Evolutionary conservation across 805 yeast species (phyloP), one percentile per base, ranked within the genome.

Genomic region (Lachancea lanzarotensis): DNA sequence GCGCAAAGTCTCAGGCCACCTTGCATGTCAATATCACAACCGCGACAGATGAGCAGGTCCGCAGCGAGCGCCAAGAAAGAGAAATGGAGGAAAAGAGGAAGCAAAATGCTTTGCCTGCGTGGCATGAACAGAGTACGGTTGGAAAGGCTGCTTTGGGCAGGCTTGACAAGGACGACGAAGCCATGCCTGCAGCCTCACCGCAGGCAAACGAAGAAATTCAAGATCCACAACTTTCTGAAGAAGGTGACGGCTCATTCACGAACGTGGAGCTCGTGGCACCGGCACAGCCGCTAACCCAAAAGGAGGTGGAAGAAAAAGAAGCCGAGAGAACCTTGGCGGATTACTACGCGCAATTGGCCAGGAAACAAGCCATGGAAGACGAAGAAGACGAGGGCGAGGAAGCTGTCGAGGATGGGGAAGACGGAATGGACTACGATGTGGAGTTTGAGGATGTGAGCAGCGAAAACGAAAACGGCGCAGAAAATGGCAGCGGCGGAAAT

Each of bases 81-180:
- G 83, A 84, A 62, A 66, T 80, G 71, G 70, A 81, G 75, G 74
- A 79, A 77, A 64, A 82, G 75, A 63, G 90, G 63, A 82, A 84
- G 59, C 96, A 91, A 64, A 93, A 93, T 62, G 96, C 96, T 3
- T 73, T 93, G 53, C 99, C 99, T 7, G 82, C 93, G 25, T 93
- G 99, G 99, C 96, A 93, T 62, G 79, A 84, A 52, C 82, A 83
- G 54, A 80, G 91, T 59, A 90, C 99, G 0, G 91, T 91, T 52
- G 96, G 95, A 38, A 73, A 81, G 53, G 65, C 74, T 12, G 72
- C 74, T 3, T 63, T 78, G 47, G 85, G 82, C 46, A 74, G 70
- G 50, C 55, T 79, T 47, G 82, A 75, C 50, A 71, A 67, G 37
- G 79, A 71, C 30, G 83, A 75, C 44, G 70, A 67, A 35, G 66